A percentile compares a stretch with the other conserved stretches of the same genome.
These are phyloP conservation scores for Lentinula edodes DNA, from an alignment of 768 basidiomycete species.

Conservation along the genomic window DNA sequence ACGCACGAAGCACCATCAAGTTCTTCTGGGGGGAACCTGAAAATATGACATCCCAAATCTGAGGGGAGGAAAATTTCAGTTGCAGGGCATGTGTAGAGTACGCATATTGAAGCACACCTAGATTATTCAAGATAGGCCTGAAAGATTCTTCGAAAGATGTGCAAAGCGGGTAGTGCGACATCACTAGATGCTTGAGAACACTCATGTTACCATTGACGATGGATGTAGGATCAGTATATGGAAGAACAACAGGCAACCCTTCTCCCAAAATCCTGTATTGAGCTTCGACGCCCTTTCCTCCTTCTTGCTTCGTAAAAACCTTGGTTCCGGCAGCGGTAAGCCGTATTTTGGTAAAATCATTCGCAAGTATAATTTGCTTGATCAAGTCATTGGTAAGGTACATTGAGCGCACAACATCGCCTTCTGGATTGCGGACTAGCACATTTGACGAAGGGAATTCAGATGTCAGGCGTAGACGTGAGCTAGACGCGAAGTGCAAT, in stretches of 20 bases:
- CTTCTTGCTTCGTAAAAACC: constrained; percentile 87
- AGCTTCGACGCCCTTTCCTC: constrained; percentile 49
- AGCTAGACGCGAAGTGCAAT: constrained; percentile 32
- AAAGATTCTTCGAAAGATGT: constrained; percentile 60
- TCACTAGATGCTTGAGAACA: constrained; percentile 61
- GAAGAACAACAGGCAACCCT: constrained; percentile 79
- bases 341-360: constrained; percentile 80
- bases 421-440: constrained; percentile 81
- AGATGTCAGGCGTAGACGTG: constrained; percentile 62
- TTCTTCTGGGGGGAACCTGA: constrained; percentile 57
- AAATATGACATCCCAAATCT: constrained; percentile 71
- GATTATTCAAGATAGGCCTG: constrained; percentile 41
- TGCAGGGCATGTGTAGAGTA: neutral
- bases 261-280: constrained; percentile 80
- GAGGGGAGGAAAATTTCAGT: neutral
- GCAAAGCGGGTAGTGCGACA: constrained; percentile 76
- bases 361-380: constrained; percentile 71
- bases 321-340: constrained; percentile 93
- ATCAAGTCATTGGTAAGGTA: constrained; percentile 87
- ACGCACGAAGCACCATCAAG: constrained; percentile 46
- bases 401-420: constrained; percentile 65
- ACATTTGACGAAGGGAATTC: constrained; percentile 73
- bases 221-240: constrained; percentile 61
- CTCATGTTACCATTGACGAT: constrained; percentile 55
- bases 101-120: constrained; percentile 38